Base-by-base conservation (phyloP, 2,329 filamentous ascomycete genomes). In the Fusarium sororula region DNA sequence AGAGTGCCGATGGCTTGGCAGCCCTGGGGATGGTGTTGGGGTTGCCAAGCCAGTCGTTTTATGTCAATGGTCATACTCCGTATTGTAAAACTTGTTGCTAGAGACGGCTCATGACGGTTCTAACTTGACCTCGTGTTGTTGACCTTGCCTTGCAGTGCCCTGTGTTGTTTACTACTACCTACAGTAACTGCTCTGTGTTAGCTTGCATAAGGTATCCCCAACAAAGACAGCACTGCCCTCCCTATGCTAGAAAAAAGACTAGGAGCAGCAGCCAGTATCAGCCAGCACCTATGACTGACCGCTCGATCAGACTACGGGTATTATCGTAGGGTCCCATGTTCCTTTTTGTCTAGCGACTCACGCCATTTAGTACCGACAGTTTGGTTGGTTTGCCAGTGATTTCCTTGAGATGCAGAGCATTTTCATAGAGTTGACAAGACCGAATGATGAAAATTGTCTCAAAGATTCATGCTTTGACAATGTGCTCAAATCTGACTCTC, bases 231-330 rank as follows among this genome's bases (percentile, higher is more conserved):
- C 64, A 68, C 51, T 47, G 51, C 58, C 35, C 53, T 68, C 37
- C 53, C 32, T 35, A 15, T 35, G 32, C 57, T 64, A 69, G 44
- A 50, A 30, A 26, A 69, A 63, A 30, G 30, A 22, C 55, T 54
- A 42, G 18, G n/a, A 66, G 50, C 47, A 57, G 24, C 41, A 50
- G 57, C 42, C 35, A 47, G 41, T 39, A 57, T 37, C 37, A 41
- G 18, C 60, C 28, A 45, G 18, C 28, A 47, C 37, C 38, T 61
- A 45, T 24, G 26, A 60, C 50, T 68, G 66, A 69, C 66, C 66
- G 65, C 66, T 53, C 51, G 35, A 50, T 54, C n/a, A 57, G 53
- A 67, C 64, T 63, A 68, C 66, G 66, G 57, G 48, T 69, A 41
- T 68, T 63, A 42, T 72, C 68, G 64, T 20, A 63, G 54, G 42